A percentile compares a stretch with the other conserved stretches of the same genome.
Evolutionary conservation across 2,329 filamentous ascomycete species (phyloP).

Genomic region (Aspergillaceae sp.): DNA sequence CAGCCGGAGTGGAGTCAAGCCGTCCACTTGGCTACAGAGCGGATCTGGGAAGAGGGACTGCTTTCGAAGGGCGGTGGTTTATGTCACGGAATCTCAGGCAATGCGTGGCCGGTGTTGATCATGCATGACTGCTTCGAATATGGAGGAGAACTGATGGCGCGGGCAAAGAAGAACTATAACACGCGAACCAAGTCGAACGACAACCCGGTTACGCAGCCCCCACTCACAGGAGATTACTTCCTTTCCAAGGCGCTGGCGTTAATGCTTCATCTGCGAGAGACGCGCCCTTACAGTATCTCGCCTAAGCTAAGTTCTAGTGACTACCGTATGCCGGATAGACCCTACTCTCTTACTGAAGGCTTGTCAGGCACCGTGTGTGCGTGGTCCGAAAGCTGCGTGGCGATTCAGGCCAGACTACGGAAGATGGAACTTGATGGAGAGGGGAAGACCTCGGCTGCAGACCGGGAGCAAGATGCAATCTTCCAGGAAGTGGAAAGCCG

Average conservation of each 20-base stretch:
- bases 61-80: constrained; percentile 35
- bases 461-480: constrained; percentile 10
- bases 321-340: constrained; percentile 34
- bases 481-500: constrained; percentile 14
- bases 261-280: constrained; percentile 30
- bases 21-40: constrained; percentile 22
- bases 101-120: constrained; percentile 32
- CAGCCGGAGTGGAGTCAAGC: constrained; percentile 32
- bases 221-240: constrained; percentile 27
- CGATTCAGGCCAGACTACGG: constrained; percentile 25
- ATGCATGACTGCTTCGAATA: constrained; percentile 32
- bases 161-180: constrained; percentile 15
- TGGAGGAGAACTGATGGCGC: constrained; percentile 12
- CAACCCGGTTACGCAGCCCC: constrained; percentile 3
- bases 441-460: constrained; percentile 1
- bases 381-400: constrained; percentile 33
- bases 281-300: constrained; percentile 25
- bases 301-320: constrained; percentile 12
- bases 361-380: constrained; percentile 33
- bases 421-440: constrained; percentile 22
- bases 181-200: constrained; percentile 6
- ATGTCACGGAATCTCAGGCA: constrained; percentile 36
- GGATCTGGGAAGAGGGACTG: constrained; percentile 35
- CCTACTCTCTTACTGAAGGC: constrained; percentile 33
- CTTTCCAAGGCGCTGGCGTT: constrained; percentile 31